These are phyloP conservation scores for Phanerodontia chrysosporium DNA, from an alignment of 768 basidiomycete genomes.

Conservation along the genomic window DNA sequence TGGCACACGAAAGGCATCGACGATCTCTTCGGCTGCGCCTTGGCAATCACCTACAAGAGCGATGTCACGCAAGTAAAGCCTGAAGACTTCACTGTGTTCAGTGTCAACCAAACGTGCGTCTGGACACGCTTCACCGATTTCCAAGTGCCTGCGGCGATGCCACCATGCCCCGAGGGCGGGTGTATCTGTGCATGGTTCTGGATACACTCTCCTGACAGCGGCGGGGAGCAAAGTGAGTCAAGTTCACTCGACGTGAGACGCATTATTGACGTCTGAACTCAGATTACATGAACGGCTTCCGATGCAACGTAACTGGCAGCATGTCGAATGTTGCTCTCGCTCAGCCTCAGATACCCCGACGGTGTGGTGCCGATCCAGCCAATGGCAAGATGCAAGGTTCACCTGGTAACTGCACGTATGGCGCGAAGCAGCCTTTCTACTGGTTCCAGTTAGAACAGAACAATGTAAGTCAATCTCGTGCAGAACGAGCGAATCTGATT, in stretches of 20 bases:
- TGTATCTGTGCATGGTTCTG: slow-evolving; percentile 74
- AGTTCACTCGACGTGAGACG: too few species aligned
- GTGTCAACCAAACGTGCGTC: slow-evolving; percentile 71
- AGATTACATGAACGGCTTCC: slow-evolving; percentile 75
- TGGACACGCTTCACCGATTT: slow-evolving; percentile 71
- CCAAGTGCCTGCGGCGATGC: slow-evolving; percentile 61
- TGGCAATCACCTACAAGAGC: slow-evolving; percentile 76
- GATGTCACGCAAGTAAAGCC: slow-evolving; percentile 54
- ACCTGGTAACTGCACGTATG: slow-evolving; percentile 67
- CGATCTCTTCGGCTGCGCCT: slow-evolving; percentile 59
- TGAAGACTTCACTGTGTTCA: slow-evolving; percentile 69
- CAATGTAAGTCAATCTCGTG: slow-evolving; percentile 42
- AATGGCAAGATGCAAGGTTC: slow-evolving; percentile 39
- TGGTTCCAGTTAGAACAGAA: slow-evolving; percentile 64
- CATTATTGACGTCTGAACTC: not conserved
- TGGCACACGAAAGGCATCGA: slow-evolving; percentile 54
- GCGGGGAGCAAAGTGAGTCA: slow-evolving; percentile 63
- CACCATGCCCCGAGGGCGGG: slow-evolving; percentile 57
- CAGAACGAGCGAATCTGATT: too few species aligned
- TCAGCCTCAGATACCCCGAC: slow-evolving; percentile 52
- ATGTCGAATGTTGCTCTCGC: slow-evolving; percentile 51
- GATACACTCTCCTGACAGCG: slow-evolving; percentile 60
- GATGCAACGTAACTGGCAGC: slow-evolving; percentile 54
- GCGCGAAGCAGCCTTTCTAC: slow-evolving; percentile 67
- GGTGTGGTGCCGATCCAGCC: slow-evolving; percentile 57